Evolutionary conservation across 768 basidiomycete genomes (phyloP), one percentile per base, ranked within the genome.

Genomic region (Suillus spraguei): DNA sequence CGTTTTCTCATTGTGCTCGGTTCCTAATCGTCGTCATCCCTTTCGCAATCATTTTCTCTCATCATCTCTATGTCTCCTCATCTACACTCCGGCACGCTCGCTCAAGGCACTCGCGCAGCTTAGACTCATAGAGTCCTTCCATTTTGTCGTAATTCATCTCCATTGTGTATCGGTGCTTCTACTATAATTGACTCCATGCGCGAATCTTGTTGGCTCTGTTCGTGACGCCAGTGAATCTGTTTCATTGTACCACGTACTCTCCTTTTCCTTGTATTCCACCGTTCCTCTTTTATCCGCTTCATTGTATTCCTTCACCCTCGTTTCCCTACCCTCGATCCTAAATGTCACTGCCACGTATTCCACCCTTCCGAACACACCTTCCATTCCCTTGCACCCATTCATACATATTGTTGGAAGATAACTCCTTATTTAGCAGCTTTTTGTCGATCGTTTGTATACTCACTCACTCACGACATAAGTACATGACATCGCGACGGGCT

Each of bases 401-500:
- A 39, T 63, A 63, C 59, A 65, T 65, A 63, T 68, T 36, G 63
- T 47, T 49, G 44, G 66, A 39, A 44, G 66, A 56, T 66, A 42
- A 28, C 53, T 56, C 24, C 24, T 39, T 33, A 22, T 41, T 33
- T 35, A 56, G 50, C 36, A 36, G 54, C 22, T 39, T 54, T 56
- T 56, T 16, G 16, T 41, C 39, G n/a, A 46, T 59, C 33, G 63
- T 58, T 52, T 36, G 33, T 44, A 38, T 38, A 38, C 56, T 41
- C 42, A 55, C 38, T 52, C 42, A 49, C 46, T 36, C 42, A 49
- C 55, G 38, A 63, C 41, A 36, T 38, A 55, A 35, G 22, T 61
- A 71, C 68, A 68, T 71, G 68, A 72, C 74, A 71, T 65, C 71
- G 80, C 81, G 82, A 82, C 83, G 81, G 81, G 82, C 81, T 82